Conservation (phyloP, 78 protist genomes). For the Chrysochromulina tobinii region DNA sequence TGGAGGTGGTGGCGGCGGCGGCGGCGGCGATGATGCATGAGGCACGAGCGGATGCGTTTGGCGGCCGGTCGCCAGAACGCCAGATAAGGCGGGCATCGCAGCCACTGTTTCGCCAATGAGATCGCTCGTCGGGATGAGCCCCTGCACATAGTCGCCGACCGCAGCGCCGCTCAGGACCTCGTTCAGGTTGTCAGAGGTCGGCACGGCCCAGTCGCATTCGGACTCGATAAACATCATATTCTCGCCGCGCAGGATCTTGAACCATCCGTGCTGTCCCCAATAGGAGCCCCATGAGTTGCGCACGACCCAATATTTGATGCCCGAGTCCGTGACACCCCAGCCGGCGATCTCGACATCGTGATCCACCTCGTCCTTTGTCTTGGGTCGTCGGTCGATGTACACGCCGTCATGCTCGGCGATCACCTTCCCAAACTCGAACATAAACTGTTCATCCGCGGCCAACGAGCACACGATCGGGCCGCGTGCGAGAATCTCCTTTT, state of each 20-base stretch:
- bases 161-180: too few species aligned
- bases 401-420: not conserved
- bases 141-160: too few species aligned
- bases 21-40: too few species aligned
- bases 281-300: constrained; percentile 20
- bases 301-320: not conserved
- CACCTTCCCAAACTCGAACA: not conserved
- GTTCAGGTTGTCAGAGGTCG: not conserved
- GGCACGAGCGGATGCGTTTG: too few species aligned
- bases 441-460: constrained; percentile 31
- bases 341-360: constrained; percentile 77
- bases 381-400: not conserved
- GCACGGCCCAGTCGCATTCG: not conserved
- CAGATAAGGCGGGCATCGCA: too few species aligned
- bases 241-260: not conserved
- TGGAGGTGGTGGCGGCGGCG: too few species aligned
- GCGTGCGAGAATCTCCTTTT: constrained; percentile 70
- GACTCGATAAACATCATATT: not conserved
- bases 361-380: constrained; percentile 2
- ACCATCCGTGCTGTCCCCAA: constrained; percentile 28
- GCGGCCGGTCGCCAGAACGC: too few species aligned
- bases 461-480: constrained; percentile 69
- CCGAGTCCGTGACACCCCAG: constrained; percentile 20
- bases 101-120: too few species aligned
- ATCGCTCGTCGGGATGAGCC: too few species aligned